A percentile compares a stretch with the other conserved stretches of the same genome.
These are phyloP conservation scores for Dictyophora rubrovolvata DNA, from an alignment of 768 basidiomycete genomes.

Conservation along the genomic window DNA sequence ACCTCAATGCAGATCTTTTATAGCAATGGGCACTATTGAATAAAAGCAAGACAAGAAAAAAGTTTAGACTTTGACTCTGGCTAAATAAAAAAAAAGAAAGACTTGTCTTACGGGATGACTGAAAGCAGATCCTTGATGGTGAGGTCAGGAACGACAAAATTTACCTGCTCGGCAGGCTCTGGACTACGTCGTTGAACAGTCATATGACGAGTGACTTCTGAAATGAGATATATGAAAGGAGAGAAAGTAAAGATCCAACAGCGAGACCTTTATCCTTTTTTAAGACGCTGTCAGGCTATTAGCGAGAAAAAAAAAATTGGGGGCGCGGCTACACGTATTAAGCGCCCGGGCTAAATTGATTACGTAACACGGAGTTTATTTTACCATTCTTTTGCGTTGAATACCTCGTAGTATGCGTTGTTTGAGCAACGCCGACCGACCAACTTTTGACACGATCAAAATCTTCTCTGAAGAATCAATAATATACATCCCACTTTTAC, in stretches of 20 bases:
- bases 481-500: too few species aligned
- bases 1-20: constrained; percentile 77
- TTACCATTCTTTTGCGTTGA: too few species aligned
- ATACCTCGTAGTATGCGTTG: too few species aligned
- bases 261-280: neutral
- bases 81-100: constrained; percentile 5
- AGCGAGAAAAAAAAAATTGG: too few species aligned
- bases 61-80: neutral
- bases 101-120: constrained; percentile 61
- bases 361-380: too few species aligned
- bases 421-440: too few species aligned
- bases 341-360: too few species aligned
- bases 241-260: neutral
- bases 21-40: constrained; percentile 67
- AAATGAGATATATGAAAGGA: neutral
- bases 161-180: constrained; percentile 4
- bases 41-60: constrained; percentile 5
- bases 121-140: constrained; percentile 79
- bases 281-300: too few species aligned
- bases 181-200: constrained; percentile 2
- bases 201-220: neutral
- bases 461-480: too few species aligned
- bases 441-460: too few species aligned
- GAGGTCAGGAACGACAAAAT: constrained; percentile 53
- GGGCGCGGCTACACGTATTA: too few species aligned